Base-by-base conservation (phyloP, 106 monocot species). In the Dendrobium chrysotoxum region DNA sequence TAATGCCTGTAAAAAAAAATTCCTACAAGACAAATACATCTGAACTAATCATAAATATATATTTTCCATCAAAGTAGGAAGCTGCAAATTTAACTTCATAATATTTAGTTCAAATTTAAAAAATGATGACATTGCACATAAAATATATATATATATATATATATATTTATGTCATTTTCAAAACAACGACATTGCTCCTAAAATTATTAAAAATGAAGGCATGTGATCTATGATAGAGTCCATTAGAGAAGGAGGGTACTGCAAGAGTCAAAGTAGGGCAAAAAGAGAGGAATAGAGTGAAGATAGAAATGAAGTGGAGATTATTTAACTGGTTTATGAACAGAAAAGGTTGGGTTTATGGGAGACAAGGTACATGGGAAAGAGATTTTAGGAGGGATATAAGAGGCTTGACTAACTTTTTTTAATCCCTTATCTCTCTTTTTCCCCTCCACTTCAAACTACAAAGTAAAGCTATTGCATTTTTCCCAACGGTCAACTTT, bases 371-470 rank as follows among this genome's bases (percentile, higher is more conserved):
- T 7, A 31, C 35, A 30, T 13, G 31, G 12, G 31, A 15, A 70
- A 70, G 70, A 17, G 28, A 4, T 31, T 28, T 28, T 28, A 30
- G 30, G 35, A 70, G 70, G 15, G 70, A 70, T 16, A 20, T 41
- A 7, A 41, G 74, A 74, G 74, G 40, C 31, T 40, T 74, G 20
- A 41, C 74, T n/a, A 74, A 41, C 41, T 74, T 74, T 71, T 31
- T 71, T 71, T 15, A 30, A 71, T 71, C 71, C 68, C 13, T 71
- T 20, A 41, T 74, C 74, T 74, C 38, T 74, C 31, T 71, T 71
- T 30, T 71, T 31, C 70, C 4, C 70, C 13, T 15, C 70, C 70
- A 71, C 70, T 31, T 71, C 30, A 28, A 71, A 28, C 70, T 50
- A 50, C 50, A 13, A 50, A 11, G 50, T 7, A 50, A 50, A 50